These are phyloP conservation scores for Odontarrhena argentea DNA, from an alignment of 345 rosid genomes.

Conservation along the genomic window DNA sequence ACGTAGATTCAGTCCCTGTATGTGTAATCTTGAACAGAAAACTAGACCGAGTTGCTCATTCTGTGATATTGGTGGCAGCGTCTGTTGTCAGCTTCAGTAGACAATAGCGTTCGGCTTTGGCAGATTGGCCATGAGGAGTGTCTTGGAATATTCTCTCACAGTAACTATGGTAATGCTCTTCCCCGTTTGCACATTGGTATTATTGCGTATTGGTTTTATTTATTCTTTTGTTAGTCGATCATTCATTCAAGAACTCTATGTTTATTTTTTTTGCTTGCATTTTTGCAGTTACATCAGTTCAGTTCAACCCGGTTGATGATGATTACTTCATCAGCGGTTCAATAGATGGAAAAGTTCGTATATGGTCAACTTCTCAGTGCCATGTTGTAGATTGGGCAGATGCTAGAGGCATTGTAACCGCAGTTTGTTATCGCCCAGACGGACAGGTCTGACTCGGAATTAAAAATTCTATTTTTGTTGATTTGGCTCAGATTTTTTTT, in stretches of 20 bases:
- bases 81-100: slow-evolving; percentile 77
- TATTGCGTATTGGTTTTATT: neutral
- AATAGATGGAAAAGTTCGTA: slow-evolving; percentile 84
- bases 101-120: slow-evolving; percentile 84
- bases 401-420: slow-evolving; percentile 67
- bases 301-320: slow-evolving; percentile 80
- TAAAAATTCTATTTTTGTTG: slow-evolving; percentile 1
- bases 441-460: slow-evolving; percentile 61
- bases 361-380: slow-evolving; percentile 65
- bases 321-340: slow-evolving; percentile 81
- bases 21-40: slow-evolving; percentile 49
- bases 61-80: slow-evolving; percentile 56
- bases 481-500: neutral
- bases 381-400: slow-evolving; percentile 88
- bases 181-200: slow-evolving; percentile 11
- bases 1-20: slow-evolving; percentile 46
- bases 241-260: neutral
- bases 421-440: slow-evolving; percentile 84
- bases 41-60: slow-evolving; percentile 49
- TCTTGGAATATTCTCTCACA: slow-evolving; percentile 64
- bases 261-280: neutral
- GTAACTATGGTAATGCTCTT: slow-evolving; percentile 64
- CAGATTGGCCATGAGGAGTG: slow-evolving; percentile 62
- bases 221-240: slow-evolving; percentile 3
- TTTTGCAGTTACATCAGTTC: slow-evolving; percentile 76